Evolutionary conservation across 306 rosid species (phyloP), one percentile per base, ranked within the genome.

Genomic region (Myrica gale): DNA sequence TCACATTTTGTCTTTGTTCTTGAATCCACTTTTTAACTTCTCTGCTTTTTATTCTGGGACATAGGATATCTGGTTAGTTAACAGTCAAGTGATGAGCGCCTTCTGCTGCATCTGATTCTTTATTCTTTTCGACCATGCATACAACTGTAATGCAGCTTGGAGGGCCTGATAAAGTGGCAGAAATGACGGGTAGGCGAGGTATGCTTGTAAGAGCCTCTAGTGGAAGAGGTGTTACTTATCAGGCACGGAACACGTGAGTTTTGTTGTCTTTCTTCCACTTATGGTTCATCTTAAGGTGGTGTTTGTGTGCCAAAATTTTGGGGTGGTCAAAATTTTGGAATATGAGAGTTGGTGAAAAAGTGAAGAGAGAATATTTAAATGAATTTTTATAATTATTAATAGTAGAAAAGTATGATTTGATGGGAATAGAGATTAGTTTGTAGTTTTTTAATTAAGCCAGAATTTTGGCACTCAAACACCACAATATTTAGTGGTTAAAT

Each of bases 181-280:
- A 95, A 87, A 89, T 95, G 76, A 95, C 99, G 45, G 99, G 99
- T 84, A 92, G 99, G 87, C 91, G 99, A 81, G 99, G 99, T 79
- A 95, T 95, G 99, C 96, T 95, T 82, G 99, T 95, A 79, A 89
- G 99, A 84, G 92, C 93, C 47, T 61, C 99, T 80, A 79, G 76
- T 45, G 99, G 99, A 56, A 95, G 92, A 88, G 99, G 99, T 74
- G 99, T 95, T 66, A 90, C 97, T 73, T 95, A 95, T 82, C 97
- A 89, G 84, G 89, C 97, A 83, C 97, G 99, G 62, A 95, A 95
- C 83, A 88, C 97, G 99, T 95, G 80, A 89, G 99, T 85, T 87
- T 57, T 76, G 54, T 60, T 51, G 55, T 76, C 68, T 69, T 80
- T 52, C 39, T n/a, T 69, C 46, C 19, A 53, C 56, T 44, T 66